Percentiles rank a stretch among this genome's conserved stretches.
These are phyloP conservation scores for Gracilariopsis chorda DNA, from an alignment of 23 red algal species.

Conservation along the genomic window DNA sequence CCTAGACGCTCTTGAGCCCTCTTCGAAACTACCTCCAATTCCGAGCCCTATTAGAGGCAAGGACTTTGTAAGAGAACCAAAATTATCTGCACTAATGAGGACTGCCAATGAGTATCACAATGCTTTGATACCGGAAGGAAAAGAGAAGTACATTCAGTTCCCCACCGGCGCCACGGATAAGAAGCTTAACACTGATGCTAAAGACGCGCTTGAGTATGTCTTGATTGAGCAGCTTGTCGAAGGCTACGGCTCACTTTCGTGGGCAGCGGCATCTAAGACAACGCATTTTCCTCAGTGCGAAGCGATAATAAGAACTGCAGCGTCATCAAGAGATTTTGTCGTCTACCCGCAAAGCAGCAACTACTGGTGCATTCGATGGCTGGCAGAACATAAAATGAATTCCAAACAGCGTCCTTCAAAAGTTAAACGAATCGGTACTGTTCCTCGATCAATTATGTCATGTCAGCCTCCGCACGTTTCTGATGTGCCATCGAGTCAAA, in stretches of 20 bases:
- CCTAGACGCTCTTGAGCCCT: background rate
- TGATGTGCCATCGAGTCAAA: too few species aligned
- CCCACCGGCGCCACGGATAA: background rate
- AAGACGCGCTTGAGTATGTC: background rate
- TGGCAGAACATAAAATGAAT: background rate
- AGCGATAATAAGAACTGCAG: background rate
- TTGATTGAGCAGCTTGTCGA: background rate
- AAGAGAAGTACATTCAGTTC: conserved; percentile 3
- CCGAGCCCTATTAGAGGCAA: background rate
- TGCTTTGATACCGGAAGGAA: background rate
- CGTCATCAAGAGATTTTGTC: background rate
- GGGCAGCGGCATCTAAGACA: background rate
- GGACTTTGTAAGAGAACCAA: background rate
- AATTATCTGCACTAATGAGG: background rate
- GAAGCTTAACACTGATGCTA: background rate
- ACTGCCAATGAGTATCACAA: background rate
- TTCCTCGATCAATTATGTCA: background rate
- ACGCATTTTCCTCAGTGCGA: background rate
- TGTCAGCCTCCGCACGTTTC: too few species aligned
- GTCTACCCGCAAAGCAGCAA: background rate
- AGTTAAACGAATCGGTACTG: too few species aligned
- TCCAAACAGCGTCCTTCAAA: background rate
- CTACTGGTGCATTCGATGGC: background rate
- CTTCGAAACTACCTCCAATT: background rate
- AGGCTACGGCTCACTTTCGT: background rate